These are phyloP conservation scores for Candida caryicola DNA, from an alignment of 805 yeast genomes.

Conservation along the genomic window DNA sequence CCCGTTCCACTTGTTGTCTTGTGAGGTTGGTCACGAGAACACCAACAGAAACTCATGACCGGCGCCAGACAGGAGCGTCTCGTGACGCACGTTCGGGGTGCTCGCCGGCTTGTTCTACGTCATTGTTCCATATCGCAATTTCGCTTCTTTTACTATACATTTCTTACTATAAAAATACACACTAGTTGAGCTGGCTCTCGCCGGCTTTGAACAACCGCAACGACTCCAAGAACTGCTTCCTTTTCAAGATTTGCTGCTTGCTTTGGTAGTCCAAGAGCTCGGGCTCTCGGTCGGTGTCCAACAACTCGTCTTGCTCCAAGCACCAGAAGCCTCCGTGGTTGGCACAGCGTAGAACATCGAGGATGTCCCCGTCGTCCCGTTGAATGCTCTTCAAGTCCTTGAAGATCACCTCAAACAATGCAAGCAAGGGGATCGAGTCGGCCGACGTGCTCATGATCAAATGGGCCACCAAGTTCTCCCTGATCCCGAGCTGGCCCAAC, in stretches of 20 bases:
- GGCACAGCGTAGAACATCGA: neutral
- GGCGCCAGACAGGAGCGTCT: too few species aligned
- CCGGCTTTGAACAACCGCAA: neutral
- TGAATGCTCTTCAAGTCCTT: neutral
- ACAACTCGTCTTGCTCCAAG: conserved; percentile 3
- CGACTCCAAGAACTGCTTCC: conserved; percentile 7
- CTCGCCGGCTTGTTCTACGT: too few species aligned
- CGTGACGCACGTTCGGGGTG: too few species aligned
- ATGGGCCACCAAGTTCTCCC: conserved; percentile 9
- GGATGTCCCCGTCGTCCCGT: neutral
- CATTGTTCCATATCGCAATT: too few species aligned
- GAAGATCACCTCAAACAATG: conserved; percentile 4
- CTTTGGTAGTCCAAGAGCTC: conserved; percentile 6
- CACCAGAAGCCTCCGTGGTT: conserved; percentile 3
- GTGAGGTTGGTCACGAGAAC: too few species aligned
- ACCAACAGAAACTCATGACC: too few species aligned
- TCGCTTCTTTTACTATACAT: too few species aligned
- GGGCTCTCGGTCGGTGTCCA: conserved; percentile 6
- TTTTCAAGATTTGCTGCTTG: conserved; percentile 3
- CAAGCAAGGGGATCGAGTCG: conserved; percentile 3
- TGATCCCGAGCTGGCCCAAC: conserved; percentile 10
- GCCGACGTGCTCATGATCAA: conserved; percentile 7
- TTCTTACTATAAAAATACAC: too few species aligned
- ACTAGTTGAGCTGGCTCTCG: neutral
- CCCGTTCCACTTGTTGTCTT: too few species aligned